phyloP scores from a whole-genome alignment of 2,329 filamentous ascomycete genomes.

The Fusarium armeniacum region DNA sequence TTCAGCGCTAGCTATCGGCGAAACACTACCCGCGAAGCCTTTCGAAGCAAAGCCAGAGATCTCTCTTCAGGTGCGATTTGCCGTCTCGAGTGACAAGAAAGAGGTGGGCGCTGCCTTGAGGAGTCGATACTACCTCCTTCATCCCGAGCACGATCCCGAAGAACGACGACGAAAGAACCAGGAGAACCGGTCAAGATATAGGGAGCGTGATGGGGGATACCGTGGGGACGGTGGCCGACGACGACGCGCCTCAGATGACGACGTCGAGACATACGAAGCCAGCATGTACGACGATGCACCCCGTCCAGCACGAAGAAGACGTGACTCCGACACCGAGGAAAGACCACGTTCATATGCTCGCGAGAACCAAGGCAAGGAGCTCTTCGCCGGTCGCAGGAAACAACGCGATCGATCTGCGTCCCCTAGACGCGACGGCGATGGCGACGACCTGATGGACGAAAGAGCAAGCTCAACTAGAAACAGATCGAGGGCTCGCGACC shows the following conservation, averaged over 20 bases:
- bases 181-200: conserved; percentile 71
- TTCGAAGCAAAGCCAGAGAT: conserved; percentile 77
- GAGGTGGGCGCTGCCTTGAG: conserved; percentile 80
- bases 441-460: conserved; percentile 57
- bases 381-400: conserved; percentile 66
- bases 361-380: conserved; percentile 69
- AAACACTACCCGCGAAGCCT: conserved; percentile 77
- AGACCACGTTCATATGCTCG: conserved; percentile 50
- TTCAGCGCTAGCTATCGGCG: conserved; percentile 69
- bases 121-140: conserved; percentile 92
- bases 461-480: conserved; percentile 54
- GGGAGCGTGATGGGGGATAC: conserved; percentile 65
- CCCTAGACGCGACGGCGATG: conserved; percentile 61
- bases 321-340: conserved; percentile 49
- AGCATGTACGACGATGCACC: conserved; percentile 85
- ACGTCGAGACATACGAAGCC: conserved; percentile 74
- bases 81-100: conserved; percentile 84
- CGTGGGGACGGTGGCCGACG: conserved; percentile 58
- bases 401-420: conserved; percentile 67
- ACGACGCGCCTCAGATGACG: conserved; percentile 60
- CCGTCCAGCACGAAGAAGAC: conserved; percentile 48
- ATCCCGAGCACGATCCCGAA: conserved; percentile 88
- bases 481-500: conserved; percentile 52
- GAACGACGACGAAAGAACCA: conserved; percentile 74
- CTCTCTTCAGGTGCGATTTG: conserved; percentile 78